phyloP scores from a whole-genome alignment of 2,329 filamentous ascomycete species.

The Scorias spongiosa region DNA sequence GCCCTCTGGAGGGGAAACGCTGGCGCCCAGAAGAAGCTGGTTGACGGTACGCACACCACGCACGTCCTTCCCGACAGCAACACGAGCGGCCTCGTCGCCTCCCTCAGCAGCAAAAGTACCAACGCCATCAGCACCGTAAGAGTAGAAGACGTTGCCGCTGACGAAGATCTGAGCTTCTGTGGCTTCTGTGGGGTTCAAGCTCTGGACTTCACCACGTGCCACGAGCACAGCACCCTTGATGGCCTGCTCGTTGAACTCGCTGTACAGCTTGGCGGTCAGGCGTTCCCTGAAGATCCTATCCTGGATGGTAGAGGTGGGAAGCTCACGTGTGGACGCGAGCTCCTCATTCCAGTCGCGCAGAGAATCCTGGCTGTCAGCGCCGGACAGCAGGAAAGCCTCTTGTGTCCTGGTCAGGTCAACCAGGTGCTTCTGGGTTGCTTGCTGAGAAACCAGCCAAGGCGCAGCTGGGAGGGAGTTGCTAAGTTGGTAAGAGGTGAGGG shows the following conservation, averaged over 20 bases:
- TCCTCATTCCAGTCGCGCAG: constrained; percentile 98
- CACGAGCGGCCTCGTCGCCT: constrained; percentile 86
- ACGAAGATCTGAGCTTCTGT: constrained; percentile 95
- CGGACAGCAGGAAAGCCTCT: constrained; percentile 79
- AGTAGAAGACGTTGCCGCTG: constrained; percentile 99
- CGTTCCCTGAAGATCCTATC: constrained; percentile 93
- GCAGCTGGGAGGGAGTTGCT: constrained; percentile 85
- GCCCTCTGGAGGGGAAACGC: background rate
- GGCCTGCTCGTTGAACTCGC: constrained; percentile 93
- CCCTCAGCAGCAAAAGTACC: constrained; percentile 94
- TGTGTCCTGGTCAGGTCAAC: constrained; percentile 79
- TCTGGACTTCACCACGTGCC: constrained; percentile 78
- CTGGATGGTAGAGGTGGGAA: constrained; percentile 85
- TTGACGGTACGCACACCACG: constrained; percentile 89
- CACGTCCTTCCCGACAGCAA: constrained; percentile 94
- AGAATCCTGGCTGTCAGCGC: constrained; percentile 86
- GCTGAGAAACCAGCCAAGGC: constrained; percentile 73
- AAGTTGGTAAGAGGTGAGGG: constrained; percentile 84
- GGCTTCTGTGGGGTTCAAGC: constrained; percentile 85
- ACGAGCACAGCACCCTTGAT: constrained; percentile 84
- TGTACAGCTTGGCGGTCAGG: constrained; percentile 86
- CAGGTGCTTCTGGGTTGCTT: constrained; percentile 55
- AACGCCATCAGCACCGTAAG: constrained; percentile 91
- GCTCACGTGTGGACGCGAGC: constrained; percentile 88
- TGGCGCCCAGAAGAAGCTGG: constrained; percentile 41